Conservation (phyloP, 1,139 yeast species). For the Geotrichum restrictum region DNA sequence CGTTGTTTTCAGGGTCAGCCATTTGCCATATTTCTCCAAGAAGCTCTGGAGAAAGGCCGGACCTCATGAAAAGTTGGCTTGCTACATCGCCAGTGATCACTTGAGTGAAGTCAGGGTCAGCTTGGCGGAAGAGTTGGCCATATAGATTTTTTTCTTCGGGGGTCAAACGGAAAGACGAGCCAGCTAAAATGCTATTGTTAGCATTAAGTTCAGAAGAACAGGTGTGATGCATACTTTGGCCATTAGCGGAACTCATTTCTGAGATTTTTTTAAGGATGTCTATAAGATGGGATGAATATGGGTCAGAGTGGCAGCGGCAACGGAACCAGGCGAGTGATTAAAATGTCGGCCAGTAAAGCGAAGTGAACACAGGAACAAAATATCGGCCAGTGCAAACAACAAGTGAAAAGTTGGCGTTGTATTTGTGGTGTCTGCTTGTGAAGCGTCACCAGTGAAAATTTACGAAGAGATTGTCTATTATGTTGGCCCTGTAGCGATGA, state of each 20-base stretch:
- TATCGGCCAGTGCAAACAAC: too few species aligned
- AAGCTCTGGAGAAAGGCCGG: constrained; percentile 72
- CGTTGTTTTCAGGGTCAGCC: constrained; percentile 80
- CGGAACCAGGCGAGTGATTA: too few species aligned
- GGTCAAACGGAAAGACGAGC: constrained; percentile 45
- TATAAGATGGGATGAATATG: not conserved
- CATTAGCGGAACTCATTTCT: constrained; percentile 11
- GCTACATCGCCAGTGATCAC: constrained; percentile 87
- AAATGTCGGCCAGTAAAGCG: too few species aligned
- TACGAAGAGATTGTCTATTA: too few species aligned
- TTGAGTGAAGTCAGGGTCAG: constrained; percentile 78
- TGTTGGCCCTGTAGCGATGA: too few species aligned
- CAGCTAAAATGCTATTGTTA: not conserved
- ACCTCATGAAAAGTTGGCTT: constrained; percentile 77
- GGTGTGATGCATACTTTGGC: constrained; percentile 2
- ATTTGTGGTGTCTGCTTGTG: too few species aligned
- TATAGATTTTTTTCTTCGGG: constrained; percentile 73
- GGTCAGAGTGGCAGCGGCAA: not conserved
- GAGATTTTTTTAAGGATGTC: not conserved
- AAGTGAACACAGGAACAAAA: too few species aligned
- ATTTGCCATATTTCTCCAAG: constrained; percentile 93
- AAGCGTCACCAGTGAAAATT: too few species aligned
- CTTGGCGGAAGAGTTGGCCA: constrained; percentile 67
- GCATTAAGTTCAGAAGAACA: not conserved
- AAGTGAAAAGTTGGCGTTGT: too few species aligned